phyloP scores from a whole-genome alignment of 805 yeast genomes.

The Kregervanrija delftensis region DNA sequence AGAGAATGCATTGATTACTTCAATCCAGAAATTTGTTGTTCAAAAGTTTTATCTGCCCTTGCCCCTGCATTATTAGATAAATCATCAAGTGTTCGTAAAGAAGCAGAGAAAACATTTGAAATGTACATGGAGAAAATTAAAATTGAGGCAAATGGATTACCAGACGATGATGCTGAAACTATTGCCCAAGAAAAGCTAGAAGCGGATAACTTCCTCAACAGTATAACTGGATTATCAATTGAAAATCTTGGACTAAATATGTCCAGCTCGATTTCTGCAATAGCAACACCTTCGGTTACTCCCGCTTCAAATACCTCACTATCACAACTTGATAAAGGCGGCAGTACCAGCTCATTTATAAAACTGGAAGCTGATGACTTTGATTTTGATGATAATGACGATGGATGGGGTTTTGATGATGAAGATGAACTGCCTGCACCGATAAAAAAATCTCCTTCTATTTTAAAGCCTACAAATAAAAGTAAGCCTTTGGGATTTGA shows the following conservation, averaged over 20 bases:
- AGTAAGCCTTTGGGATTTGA: not conserved
- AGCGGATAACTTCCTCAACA: slow-evolving; percentile 10
- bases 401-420: slow-evolving; percentile 27
- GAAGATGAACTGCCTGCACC: slow-evolving; percentile 7
- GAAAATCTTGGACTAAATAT: slow-evolving; percentile 14
- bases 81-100: slow-evolving; percentile 59
- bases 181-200: slow-evolving; percentile 17
- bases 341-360: too few species aligned
- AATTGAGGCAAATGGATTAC: slow-evolving; percentile 34
- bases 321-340: too few species aligned
- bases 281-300: slow-evolving; percentile 2
- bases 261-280: slow-evolving; percentile 1
- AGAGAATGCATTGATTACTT: slow-evolving; percentile 58
- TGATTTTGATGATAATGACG: slow-evolving; percentile 16
- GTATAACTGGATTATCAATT: slow-evolving; percentile 17
- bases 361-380: slow-evolving; percentile 12
- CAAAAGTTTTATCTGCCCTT: slow-evolving; percentile 74
- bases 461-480: not conserved
- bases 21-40: slow-evolving; percentile 68
- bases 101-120: slow-evolving; percentile 65
- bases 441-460: slow-evolving; percentile 1
- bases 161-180: slow-evolving; percentile 21
- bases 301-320: not conserved
- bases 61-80: slow-evolving; percentile 79
- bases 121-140: slow-evolving; percentile 50